Evolutionary conservation across 495 filamentous ascomycete species (phyloP), one percentile per base, ranked within the genome.

Genomic region (Aspergillus saccharolyticus): DNA sequence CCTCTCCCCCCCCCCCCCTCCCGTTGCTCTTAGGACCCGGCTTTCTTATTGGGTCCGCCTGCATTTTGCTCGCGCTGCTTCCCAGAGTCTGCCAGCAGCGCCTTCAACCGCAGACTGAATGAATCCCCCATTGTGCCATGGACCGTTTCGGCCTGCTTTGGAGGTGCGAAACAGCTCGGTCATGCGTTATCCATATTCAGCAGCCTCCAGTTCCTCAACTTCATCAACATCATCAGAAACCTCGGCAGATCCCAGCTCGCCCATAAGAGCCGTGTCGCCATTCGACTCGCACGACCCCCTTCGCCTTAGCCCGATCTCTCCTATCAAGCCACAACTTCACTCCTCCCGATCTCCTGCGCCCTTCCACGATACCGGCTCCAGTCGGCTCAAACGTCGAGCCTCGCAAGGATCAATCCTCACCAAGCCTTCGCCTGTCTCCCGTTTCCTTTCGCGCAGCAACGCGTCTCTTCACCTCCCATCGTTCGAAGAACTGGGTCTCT

Each of bases 71-170:
- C 28, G 22, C 52, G 25, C 51, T 56, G 44, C 30, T 53, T 50
- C 18, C 51, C n/a, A n/a, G n/a, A 51, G 19, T 22, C 20, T 58
- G 52, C 51, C 59, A 46, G 45, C 24, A 54, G 24, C 53, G 16
- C 21, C 50, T 50, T 20, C 33, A 21, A 44, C 60, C 57, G 33
- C 53, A 63, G 52, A 63, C 64, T 72, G 65, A 62, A 75, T 75
- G 68, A 67, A 71, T 69, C 60, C 62, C 33, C 43, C 59, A 57
- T 64, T 66, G 61, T 75, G 69, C 62, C 64, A 76, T 76, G 73
- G 71, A 70, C 63, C 64, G 51, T 64, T 59, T 60, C 66, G 65
- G 57, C 65, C 69, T 66, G 52, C 60, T 48, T 54, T 61, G 63
- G 14, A 63, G 57, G 51, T 63, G 45, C 57, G 62, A 60, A 57